Evolutionary conservation across 2,329 filamentous ascomycete species (phyloP).

Genomic region (Nemania serpens): DNA sequence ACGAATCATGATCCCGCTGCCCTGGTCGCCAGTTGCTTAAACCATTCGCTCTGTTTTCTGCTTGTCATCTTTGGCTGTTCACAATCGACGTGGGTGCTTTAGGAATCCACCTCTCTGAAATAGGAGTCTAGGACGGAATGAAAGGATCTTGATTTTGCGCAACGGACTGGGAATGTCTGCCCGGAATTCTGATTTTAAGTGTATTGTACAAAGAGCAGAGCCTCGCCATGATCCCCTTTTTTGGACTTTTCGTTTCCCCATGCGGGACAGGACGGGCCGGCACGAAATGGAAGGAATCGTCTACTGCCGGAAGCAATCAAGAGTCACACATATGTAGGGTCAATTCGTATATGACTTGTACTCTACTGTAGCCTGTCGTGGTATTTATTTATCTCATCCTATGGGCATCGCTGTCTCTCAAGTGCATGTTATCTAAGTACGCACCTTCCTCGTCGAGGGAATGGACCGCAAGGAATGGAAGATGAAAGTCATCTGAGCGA

Average conservation of each 20-base stretch:
- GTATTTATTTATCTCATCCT: not conserved
- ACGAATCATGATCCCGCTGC: conserved; percentile 88
- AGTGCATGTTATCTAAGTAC: no score
- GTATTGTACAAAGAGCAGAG: conserved; percentile 22
- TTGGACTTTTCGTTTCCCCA: not conserved
- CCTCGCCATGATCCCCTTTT: conserved; percentile 1
- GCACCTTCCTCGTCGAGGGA: no score
- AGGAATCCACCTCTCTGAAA: not conserved
- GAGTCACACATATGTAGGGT: not conserved
- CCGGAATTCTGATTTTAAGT: not conserved
- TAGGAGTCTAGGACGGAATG: not conserved
- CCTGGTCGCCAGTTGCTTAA: conserved; percentile 91
- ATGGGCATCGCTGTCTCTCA: not conserved
- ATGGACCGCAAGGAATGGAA: no score
- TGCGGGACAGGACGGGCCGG: not conserved
- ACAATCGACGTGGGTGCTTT: not conserved
- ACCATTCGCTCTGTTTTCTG: not conserved
- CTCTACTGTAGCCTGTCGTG: not conserved
- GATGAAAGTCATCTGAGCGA: no score
- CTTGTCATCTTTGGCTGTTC: not conserved
- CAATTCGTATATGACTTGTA: not conserved
- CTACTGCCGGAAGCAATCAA: not conserved
- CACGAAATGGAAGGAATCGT: conserved; percentile 1
- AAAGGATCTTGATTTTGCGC: not conserved
- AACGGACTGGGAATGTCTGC: not conserved